Evolutionary conservation across 805 yeast genomes (phyloP).

Genomic region (Cyberlindnera samutprakarnensis): DNA sequence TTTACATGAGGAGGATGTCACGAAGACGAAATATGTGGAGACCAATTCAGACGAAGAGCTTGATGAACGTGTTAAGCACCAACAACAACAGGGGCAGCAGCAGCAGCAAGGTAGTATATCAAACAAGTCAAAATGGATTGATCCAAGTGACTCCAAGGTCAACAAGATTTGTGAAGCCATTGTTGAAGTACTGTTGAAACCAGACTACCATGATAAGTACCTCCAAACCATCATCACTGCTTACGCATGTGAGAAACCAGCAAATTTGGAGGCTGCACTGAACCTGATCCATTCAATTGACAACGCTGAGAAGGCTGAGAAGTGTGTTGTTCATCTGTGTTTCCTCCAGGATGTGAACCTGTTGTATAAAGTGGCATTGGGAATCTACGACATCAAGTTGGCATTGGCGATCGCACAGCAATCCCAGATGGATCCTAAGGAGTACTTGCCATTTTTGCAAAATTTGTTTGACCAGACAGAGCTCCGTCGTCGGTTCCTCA

Average conservation of each 20-base stretch:
- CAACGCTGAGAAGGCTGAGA: constrained; percentile 41
- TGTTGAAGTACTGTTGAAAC: constrained; percentile 43
- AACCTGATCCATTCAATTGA: constrained; percentile 47
- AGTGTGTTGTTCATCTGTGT: constrained; percentile 73
- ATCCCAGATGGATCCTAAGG: constrained; percentile 97
- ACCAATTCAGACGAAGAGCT: constrained; percentile 35
- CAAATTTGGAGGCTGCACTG: constrained; percentile 73
- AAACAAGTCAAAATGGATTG: constrained; percentile 27
- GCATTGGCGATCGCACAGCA: constrained; percentile 87
- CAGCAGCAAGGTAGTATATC: too few species aligned
- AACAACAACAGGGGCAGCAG: constrained; percentile 30
- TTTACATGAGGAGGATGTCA: constrained; percentile 78
- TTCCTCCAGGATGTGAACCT: constrained; percentile 85
- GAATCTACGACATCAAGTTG: constrained; percentile 74
- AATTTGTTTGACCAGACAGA: constrained; percentile 61
- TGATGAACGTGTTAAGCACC: constrained; percentile 24
- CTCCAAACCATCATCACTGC: constrained; percentile 82
- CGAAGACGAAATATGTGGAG: constrained; percentile 73
- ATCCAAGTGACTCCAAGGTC: constrained; percentile 47
- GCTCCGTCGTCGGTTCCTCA: constrained; percentile 60
- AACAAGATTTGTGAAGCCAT: constrained; percentile 73
- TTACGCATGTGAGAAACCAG: constrained; percentile 85
- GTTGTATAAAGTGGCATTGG: constrained; percentile 72
- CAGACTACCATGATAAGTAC: constrained; percentile 48
- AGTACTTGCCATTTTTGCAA: constrained; percentile 88